Evolutionary conservation across 129 eudicot genomes (phyloP).

Genomic region (Flaveria ramosissima): DNA sequence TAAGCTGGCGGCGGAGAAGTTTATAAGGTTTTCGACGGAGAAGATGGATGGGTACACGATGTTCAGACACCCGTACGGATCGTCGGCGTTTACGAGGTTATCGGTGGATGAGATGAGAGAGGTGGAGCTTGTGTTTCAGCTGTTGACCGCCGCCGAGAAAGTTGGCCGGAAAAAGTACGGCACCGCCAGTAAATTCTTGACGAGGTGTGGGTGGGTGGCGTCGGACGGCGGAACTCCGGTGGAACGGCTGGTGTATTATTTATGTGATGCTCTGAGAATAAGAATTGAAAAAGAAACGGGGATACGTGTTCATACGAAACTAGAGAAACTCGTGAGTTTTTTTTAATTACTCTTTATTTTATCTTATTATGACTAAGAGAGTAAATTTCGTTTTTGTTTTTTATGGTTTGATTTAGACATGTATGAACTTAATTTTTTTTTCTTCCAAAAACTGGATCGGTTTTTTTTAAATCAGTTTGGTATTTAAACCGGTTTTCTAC

Average conservation of each 20-base stretch:
- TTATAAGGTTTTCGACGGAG: too few species aligned
- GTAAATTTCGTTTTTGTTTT: too few species aligned
- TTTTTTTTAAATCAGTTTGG: too few species aligned
- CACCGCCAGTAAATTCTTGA: conserved; percentile 35
- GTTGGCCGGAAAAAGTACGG: conserved; percentile 46
- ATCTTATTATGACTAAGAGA: too few species aligned
- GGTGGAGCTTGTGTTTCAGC: conserved; percentile 57
- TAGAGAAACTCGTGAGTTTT: conserved; percentile 16
- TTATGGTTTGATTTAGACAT: too few species aligned
- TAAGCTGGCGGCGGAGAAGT: conserved; percentile 57
- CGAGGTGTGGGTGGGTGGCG: conserved; percentile 50
- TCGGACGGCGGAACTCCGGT: conserved; percentile 48
- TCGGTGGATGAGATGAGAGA: conserved; percentile 45
- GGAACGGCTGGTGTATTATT: conserved; percentile 50
- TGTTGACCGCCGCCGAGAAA: conserved; percentile 60
- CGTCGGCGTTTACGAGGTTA: conserved; percentile 47
- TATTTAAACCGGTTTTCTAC: too few species aligned
- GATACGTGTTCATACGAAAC: conserved; percentile 3
- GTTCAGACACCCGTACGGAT: conserved; percentile 52
- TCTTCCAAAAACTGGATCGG: too few species aligned
- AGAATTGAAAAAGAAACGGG: conserved; percentile 49
- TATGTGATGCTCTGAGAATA: conserved; percentile 44
- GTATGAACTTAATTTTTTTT: too few species aligned
- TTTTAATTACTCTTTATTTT: too few species aligned
- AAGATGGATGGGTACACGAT: too few species aligned